Conservation (phyloP, 257 asterid genomes). For the Nyctanthes arbortristis region DNA sequence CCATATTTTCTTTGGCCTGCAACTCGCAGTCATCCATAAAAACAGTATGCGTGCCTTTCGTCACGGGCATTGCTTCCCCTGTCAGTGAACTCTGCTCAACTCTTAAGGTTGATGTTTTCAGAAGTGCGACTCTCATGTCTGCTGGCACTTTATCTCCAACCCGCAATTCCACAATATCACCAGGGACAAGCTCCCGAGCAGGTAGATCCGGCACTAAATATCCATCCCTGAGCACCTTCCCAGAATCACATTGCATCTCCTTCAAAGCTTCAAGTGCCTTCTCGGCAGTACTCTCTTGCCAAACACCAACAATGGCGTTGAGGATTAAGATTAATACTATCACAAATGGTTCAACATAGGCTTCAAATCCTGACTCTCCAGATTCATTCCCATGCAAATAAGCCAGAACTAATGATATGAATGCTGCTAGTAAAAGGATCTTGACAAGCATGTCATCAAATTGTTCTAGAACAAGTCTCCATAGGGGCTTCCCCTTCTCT, state of each 20-base stretch:
- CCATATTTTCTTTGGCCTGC: constrained; percentile 70
- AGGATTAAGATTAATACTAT: constrained; percentile 57
- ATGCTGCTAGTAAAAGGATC: constrained; percentile 70
- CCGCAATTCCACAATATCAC: constrained; percentile 70
- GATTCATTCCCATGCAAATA: constrained; percentile 49
- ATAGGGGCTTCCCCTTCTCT: constrained; percentile 71
- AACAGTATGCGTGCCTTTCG: constrained; percentile 42
- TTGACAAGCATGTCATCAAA: constrained; percentile 80
- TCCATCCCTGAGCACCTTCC: constrained; percentile 60
- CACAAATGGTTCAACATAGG: constrained; percentile 70
- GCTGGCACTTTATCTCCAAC: constrained; percentile 74
- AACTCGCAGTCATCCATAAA: constrained; percentile 57
- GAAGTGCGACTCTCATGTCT: constrained; percentile 59
- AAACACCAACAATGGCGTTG: constrained; percentile 69
- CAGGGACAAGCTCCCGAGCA: constrained; percentile 70
- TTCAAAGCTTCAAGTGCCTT: constrained; percentile 71
- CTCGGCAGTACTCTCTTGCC: constrained; percentile 78
- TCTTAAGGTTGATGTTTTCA: constrained; percentile 58
- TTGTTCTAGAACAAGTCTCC: constrained; percentile 73
- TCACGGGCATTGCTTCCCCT: constrained; percentile 66
- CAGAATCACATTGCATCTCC: constrained; percentile 64
- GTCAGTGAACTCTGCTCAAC: constrained; percentile 72
- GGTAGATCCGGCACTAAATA: constrained; percentile 53
- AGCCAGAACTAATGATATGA: constrained; percentile 69
- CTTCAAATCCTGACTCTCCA: constrained; percentile 49